Evolutionary conservation across 306 rosid species (phyloP), one percentile per base, ranked within the genome.

Genomic region (Crotalaria pallida): DNA sequence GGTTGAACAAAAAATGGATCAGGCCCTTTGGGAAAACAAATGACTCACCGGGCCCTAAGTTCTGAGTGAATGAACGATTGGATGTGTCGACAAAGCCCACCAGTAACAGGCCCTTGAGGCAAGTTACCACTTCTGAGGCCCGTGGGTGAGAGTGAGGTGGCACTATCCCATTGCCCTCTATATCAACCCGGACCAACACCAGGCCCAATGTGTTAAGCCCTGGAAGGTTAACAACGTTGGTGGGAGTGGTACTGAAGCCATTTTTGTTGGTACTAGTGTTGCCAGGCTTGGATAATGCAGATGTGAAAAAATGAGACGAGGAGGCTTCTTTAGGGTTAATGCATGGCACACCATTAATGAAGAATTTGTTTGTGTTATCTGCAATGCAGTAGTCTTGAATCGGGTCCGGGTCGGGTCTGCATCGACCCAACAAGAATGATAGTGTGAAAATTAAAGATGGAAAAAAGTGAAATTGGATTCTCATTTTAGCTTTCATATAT

Each of bases 181-280:
- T 45, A 55, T 88, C 97, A 0, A 84, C 36, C 4, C 91, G 85
- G 77, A 71, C 86, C 85, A 89, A 8, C 0, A 84, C 48, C 10
- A 89, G 38, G 70, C 94, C 98, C 88, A 89, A 18, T 0, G 97
- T 92, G 84, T 92, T 92, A 26, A 89, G 79, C 77, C 96, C 96
- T 1, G 96, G 92, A 19, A 92, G 79, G 10, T 87, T 87, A 3
- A 38, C 34, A 0, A 78, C 74, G 75, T 31, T 82, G 3, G 91
- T 79, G 0, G 65, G 21, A 1, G 87, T 85, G 4, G 72, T 78
- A 10, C 78, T 85, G 67, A 79, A 87, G 1, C 97, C 97, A 2
- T 58, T 77, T 0, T 0, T 24, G 70, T 75, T 80, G 8, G 53
- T 68, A 0, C 60, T 68, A 0, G 92, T 68, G 76, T 82, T 79